A percentile compares a stretch with the other conserved stretches of the same genome.
Conservation (phyloP, 192 early-diverging fungal species). For the Chytriomyces hyalinus region DNA sequence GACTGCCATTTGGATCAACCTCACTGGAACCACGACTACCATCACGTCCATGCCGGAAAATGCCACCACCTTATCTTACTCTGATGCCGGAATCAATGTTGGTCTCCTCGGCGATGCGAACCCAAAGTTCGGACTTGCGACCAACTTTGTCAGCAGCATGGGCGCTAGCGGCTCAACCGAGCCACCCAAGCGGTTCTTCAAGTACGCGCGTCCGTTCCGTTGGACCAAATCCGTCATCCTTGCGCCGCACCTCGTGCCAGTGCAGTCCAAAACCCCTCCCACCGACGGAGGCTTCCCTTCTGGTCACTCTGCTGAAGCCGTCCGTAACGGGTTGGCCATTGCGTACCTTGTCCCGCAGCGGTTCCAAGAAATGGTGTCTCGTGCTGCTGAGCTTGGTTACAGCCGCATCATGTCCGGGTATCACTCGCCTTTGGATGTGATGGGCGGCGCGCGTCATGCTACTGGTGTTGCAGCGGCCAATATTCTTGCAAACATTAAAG, state of each 20-base stretch:
- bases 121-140: constrained; percentile 23
- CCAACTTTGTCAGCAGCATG: constrained; percentile 14
- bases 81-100: constrained; percentile 35
- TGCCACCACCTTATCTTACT: constrained; percentile 16
- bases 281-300: constrained; percentile 37
- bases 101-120: constrained; percentile 19
- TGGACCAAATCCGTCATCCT: constrained; percentile 27
- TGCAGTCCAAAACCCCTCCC: constrained; percentile 24
- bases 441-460: constrained; percentile 34
- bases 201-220: constrained; percentile 41
- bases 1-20: constrained; percentile 9
- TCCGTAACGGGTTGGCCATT: constrained; percentile 23
- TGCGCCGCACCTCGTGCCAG: constrained; percentile 15
- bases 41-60: constrained; percentile 32
- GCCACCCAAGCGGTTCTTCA: constrained; percentile 39
- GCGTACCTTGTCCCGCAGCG: constrained; percentile 38
- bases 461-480: constrained; percentile 34
- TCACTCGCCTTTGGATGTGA: constrained; percentile 31
- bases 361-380: constrained; percentile 33
- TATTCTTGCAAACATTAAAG: constrained; percentile 18
- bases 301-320: constrained; percentile 35
- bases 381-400: constrained; percentile 30
- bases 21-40: constrained; percentile 32
- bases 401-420: constrained; percentile 32
- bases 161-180: constrained; percentile 29